phyloP scores from a whole-genome alignment of 176 grass and related monocot species.

The Bolboschoenus planiculmis region DNA sequence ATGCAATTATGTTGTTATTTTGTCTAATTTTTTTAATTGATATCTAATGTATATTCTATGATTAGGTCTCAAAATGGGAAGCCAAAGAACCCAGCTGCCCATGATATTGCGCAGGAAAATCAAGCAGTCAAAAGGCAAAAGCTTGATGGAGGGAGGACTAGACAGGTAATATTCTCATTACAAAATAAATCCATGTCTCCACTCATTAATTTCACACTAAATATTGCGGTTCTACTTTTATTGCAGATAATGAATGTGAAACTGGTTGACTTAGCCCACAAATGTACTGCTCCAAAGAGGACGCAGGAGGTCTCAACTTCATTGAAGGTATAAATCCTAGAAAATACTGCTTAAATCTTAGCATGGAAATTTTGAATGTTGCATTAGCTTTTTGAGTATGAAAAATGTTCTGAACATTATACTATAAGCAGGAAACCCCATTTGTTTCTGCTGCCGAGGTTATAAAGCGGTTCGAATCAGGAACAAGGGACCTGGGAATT shows the following conservation, averaged over 20 bases:
- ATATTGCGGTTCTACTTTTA: constrained; percentile 4
- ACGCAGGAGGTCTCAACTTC: constrained; percentile 11
- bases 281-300: constrained; percentile 43
- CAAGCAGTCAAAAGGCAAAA: constrained; percentile 95
- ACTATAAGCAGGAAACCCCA: constrained; percentile 35
- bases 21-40: background rate
- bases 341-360: constrained; percentile 14
- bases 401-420: background rate
- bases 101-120: constrained; percentile 63
- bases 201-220: background rate
- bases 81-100: constrained; percentile 11
- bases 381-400: constrained; percentile 3
- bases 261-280: constrained; percentile 51
- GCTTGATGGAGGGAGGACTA: constrained; percentile 56
- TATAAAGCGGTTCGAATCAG: constrained; percentile 82
- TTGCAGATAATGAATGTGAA: constrained; percentile 77
- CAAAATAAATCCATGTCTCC: background rate
- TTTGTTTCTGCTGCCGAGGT: constrained; percentile 83
- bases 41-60: background rate
- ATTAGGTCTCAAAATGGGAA: constrained; percentile 15
- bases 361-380: background rate
- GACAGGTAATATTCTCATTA: constrained; percentile 44
- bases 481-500: constrained; percentile 43
- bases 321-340: constrained; percentile 38
- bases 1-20: background rate